A percentile compares a stretch with the other conserved stretches of the same genome.
phyloP scores from a whole-genome alignment of 768 basidiomycete species.

The Mycena sanguinolenta region DNA sequence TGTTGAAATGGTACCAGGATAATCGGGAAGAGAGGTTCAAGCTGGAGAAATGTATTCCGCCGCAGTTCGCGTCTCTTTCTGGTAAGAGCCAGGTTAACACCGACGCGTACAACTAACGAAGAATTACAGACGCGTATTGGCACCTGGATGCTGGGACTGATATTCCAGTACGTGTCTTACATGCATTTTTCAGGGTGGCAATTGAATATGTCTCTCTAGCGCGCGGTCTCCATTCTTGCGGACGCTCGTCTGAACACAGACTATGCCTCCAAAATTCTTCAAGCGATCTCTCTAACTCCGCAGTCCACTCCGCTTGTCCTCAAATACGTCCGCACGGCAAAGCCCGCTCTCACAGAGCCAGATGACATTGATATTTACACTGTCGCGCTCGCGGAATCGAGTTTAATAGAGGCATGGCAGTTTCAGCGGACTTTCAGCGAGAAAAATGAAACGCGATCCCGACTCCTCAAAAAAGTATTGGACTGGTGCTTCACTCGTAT shows the following conservation, averaged over 20 bases:
- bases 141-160: conserved; percentile 79
- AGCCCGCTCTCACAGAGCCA: conserved; percentile 77
- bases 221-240: conserved; percentile 78
- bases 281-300: conserved; percentile 67
- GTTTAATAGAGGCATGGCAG: conserved; percentile 80
- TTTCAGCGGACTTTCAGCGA: conserved; percentile 82
- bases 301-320: conserved; percentile 71
- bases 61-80: conserved; percentile 81
- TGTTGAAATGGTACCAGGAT: conserved; percentile 85
- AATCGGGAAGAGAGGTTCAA: conserved; percentile 66
- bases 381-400: conserved; percentile 74
- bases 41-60: conserved; percentile 72
- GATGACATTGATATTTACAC: conserved; percentile 80
- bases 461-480: conserved; percentile 70
- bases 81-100: neutral
- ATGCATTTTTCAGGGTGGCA: conserved; percentile 1
- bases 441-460: conserved; percentile 61
- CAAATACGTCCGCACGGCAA: conserved; percentile 81
- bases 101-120: too few species aligned
- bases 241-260: conserved; percentile 83
- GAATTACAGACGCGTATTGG: conserved; percentile 69
- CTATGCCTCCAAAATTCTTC: conserved; percentile 83
- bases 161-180: conserved; percentile 64
- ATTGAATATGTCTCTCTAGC: conserved; percentile 52
- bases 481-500: conserved; percentile 79